Conservation (phyloP, 148 eudicot genomes). For the Cornus florida region DNA sequence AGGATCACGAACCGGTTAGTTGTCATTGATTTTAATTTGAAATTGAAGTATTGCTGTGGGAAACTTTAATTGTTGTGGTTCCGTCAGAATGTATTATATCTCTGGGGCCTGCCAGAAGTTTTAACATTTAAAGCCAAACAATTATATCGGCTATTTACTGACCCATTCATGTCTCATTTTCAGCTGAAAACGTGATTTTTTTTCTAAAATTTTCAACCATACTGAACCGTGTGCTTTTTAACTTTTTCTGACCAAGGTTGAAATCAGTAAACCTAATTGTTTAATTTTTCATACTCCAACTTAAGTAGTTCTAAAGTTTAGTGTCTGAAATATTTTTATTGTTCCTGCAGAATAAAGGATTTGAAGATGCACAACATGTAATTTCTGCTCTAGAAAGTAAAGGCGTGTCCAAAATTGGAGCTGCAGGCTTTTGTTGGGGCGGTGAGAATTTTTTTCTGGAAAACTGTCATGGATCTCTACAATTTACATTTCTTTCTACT, state of each 20-base stretch:
- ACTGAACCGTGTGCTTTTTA: neutral
- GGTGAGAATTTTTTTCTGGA: slow-evolving; percentile 31
- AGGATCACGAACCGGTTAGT: slow-evolving; percentile 46
- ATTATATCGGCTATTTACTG: neutral
- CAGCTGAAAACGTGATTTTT: too few relatives aligned
- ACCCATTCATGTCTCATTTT: neutral
- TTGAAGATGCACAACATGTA: slow-evolving; percentile 43
- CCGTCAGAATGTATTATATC: neutral
- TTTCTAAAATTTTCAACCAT: neutral
- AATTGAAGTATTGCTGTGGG: neutral
- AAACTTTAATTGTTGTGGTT: neutral
- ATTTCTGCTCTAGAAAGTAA: slow-evolving; percentile 46
- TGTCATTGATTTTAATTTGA: neutral
- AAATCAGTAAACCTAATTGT: neutral
- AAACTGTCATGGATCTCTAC: neutral
- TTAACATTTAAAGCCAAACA: neutral
- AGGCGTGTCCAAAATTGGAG: slow-evolving; percentile 57
- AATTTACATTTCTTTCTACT: neutral
- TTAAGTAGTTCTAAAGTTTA: neutral
- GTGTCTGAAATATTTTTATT: neutral
- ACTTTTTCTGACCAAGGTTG: neutral
- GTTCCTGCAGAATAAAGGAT: slow-evolving; percentile 36
- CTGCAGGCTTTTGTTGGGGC: slow-evolving; percentile 69
- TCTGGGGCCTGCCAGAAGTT: neutral
- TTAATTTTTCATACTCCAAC: too few relatives aligned